Evolutionary conservation across 805 yeast species (phyloP).

Genomic region (Candida nonsorbophila): DNA sequence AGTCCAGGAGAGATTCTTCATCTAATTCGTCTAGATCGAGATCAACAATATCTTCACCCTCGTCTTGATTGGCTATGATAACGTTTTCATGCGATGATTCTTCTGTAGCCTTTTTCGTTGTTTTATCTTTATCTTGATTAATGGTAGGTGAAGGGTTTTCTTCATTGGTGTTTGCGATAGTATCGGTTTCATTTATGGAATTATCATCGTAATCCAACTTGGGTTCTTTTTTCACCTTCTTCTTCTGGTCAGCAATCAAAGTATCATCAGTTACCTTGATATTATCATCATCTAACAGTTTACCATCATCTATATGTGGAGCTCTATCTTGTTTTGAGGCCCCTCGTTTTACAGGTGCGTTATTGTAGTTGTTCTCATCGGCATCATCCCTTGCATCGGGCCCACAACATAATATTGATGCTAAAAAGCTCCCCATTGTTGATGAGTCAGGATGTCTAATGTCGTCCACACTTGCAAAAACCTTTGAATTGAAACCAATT

Average conservation of each 20-base stretch:
- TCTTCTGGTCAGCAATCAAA: conserved; percentile 4
- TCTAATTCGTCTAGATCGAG: conserved; percentile 13
- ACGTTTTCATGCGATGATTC: conserved; percentile 4
- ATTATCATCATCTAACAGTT: not conserved
- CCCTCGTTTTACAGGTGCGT: not conserved
- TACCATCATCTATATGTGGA: not conserved
- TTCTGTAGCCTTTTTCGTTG: too few relatives aligned
- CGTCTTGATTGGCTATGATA: conserved; percentile 6
- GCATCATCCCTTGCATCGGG: conserved; percentile 28
- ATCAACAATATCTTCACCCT: conserved; percentile 11
- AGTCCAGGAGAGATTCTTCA: conserved; percentile 41
- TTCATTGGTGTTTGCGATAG: conserved; percentile 26
- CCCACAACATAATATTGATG: conserved; percentile 35
- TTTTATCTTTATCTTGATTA: conserved; percentile 1
- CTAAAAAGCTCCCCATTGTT: conserved; percentile 23
- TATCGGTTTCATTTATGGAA: conserved; percentile 36
- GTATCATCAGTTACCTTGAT: conserved; percentile 1
- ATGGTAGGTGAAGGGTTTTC: conserved; percentile 7
- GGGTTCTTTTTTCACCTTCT: conserved; percentile 17
- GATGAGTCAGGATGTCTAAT: not conserved
- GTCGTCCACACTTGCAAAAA: not conserved
- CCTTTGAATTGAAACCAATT: too few relatives aligned
- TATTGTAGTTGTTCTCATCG: conserved; percentile 20
- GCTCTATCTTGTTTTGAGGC: conserved; percentile 1
- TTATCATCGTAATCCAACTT: conserved; percentile 33